Conservation (phyloP, 805 yeast species). For the Metschnikowia vanudenii region DNA sequence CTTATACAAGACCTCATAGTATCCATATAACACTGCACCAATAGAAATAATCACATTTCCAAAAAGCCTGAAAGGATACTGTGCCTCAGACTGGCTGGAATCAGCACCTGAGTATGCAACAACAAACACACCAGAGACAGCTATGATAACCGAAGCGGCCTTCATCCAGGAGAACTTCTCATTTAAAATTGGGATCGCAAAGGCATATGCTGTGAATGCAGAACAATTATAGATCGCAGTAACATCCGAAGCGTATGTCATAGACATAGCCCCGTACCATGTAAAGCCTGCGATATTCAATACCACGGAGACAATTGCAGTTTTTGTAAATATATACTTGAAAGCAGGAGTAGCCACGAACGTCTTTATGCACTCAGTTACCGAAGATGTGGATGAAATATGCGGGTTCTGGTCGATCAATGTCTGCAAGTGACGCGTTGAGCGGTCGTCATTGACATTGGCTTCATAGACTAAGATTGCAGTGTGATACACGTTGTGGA, state of each 20-base stretch:
- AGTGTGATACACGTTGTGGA: slow-evolving; percentile 45
- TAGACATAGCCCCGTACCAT: slow-evolving; percentile 82
- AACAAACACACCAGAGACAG: slow-evolving; percentile 70
- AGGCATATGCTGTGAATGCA: slow-evolving; percentile 83
- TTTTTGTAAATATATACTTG: slow-evolving; percentile 43
- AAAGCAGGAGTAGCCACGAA: slow-evolving; percentile 48
- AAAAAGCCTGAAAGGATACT: slow-evolving; percentile 56
- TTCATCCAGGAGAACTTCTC: slow-evolving; percentile 67
- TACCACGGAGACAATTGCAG: slow-evolving; percentile 50
- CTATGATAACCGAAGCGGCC: slow-evolving; percentile 63
- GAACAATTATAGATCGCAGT: slow-evolving; percentile 91
- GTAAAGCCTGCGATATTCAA: slow-evolving; percentile 75
- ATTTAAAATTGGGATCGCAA: slow-evolving; percentile 70
- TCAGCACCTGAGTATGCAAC: slow-evolving; percentile 66
- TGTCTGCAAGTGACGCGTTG: slow-evolving; percentile 31
- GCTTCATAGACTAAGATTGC: slow-evolving; percentile 42
- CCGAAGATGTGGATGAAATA: slow-evolving; percentile 32
- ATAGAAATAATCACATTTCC: slow-evolving; percentile 70
- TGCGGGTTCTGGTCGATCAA: slow-evolving; percentile 39
- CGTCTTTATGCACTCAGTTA: slow-evolving; percentile 31
- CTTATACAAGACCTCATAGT: slow-evolving; percentile 83
- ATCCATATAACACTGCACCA: slow-evolving; percentile 78
- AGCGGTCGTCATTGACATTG: slow-evolving; percentile 36
- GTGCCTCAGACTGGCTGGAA: slow-evolving; percentile 18
- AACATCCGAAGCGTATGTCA: slow-evolving; percentile 80